Conservation (phyloP, 2,329 filamentous ascomycete species). For the Clonostachys chloroleuca region DNA sequence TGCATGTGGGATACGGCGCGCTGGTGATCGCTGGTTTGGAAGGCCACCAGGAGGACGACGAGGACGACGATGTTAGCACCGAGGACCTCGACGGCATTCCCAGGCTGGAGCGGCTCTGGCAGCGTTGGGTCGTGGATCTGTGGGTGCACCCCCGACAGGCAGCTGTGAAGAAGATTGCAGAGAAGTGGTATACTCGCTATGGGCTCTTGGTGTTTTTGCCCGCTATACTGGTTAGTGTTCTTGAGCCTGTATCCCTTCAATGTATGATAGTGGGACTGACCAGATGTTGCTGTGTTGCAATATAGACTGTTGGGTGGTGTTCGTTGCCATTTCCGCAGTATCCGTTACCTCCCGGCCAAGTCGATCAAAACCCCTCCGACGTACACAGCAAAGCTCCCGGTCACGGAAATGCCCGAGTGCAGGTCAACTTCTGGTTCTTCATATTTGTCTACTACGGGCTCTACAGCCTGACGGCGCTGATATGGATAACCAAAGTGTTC, state of each 20-base stretch:
- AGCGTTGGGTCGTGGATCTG: slow-evolving; percentile 40
- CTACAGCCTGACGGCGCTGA: slow-evolving; percentile 62
- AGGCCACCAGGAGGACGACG: slow-evolving; percentile 18
- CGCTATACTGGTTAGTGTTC: slow-evolving; percentile 47
- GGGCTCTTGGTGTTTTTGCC: slow-evolving; percentile 56
- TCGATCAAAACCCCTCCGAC: slow-evolving; percentile 11
- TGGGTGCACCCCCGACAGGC: slow-evolving; percentile 58
- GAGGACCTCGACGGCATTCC: slow-evolving; percentile 3
- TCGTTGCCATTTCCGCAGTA: slow-evolving; percentile 63
- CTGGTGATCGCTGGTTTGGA: slow-evolving; percentile 38
- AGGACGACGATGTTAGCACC: slow-evolving; percentile 9
- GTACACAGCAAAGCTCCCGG: slow-evolving; percentile 45
- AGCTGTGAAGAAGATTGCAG: slow-evolving; percentile 53
- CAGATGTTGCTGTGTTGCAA: neutral
- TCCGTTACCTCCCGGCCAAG: slow-evolving; percentile 39
- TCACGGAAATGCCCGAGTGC: slow-evolving; percentile 58
- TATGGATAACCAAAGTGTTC: slow-evolving; percentile 70
- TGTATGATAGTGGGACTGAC: neutral
- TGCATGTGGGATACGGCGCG: slow-evolving; percentile 53
- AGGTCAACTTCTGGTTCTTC: slow-evolving; percentile 70
- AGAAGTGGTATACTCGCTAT: slow-evolving; percentile 62
- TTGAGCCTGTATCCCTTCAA: neutral
- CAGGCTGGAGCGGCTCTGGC: slow-evolving; percentile 24
- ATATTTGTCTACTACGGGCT: slow-evolving; percentile 66
- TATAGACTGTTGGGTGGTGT: slow-evolving; percentile 59